Base-by-base conservation (phyloP, 495 filamentous ascomycete species). In the Choiromyces venosus region DNA sequence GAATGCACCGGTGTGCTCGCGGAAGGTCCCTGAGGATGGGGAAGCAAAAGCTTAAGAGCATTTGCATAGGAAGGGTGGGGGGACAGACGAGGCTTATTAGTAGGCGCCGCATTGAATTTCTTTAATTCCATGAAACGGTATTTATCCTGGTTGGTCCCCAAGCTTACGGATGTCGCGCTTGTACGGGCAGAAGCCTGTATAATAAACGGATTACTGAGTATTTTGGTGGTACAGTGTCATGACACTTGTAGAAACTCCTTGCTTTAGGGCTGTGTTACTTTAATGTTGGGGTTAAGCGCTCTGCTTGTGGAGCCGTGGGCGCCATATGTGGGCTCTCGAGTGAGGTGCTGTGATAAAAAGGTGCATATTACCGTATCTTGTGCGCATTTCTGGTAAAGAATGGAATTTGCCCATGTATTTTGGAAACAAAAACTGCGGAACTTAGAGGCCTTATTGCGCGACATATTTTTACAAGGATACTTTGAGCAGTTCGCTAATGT, bases 81-180 rank as follows among this genome's bases (percentile, higher is more conserved):
- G 46, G 46, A 4, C 33, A 61, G 25, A 14, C 25, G 52, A 61
- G 4, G 25, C 52, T 61, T 61, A 4, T 33, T 18, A 61, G 25
- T 61, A 61, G 52, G 52, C 52, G 52, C 52, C 52, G 52, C 52
- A 61, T 61, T 61, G 52, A 29, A 29, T 61, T 16, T 61, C 52
- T 61, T 25, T 9, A 33, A 61, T 14, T 16, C 52, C 25, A 18
- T 61, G 52, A 61, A 61, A 61, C 52, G 10, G 25, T 33, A 14
- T 33, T 33, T 61, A 61, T 14, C 25, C 52, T 61, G 29, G 52
- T 14, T 61, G 0, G 3, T 16, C 52, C 9, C 4, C 8, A 25
- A 29, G 25, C 12, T 61, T 61, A 61, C 52, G 25, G 25, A 18
- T n/a, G 25, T 16, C 29, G 52, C 25, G 18, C 25, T 33, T 61